Conservation (phyloP, 345 rosid genomes). For the Alliaria petiolata region DNA sequence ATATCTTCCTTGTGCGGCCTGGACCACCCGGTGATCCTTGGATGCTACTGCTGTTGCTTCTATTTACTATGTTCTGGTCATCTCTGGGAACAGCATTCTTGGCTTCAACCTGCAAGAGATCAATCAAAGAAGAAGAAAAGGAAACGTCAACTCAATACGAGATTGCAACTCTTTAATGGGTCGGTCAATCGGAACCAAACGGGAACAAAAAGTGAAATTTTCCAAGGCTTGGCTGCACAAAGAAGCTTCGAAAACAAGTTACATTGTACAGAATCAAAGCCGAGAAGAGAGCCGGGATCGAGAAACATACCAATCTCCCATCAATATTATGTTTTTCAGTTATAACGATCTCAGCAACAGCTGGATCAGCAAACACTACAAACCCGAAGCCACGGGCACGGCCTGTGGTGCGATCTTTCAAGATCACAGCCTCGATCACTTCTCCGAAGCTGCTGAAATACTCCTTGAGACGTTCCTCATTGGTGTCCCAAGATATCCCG, state of each 20-base stretch:
- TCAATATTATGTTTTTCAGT: conserved; percentile 85
- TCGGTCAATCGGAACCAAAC: too few species aligned
- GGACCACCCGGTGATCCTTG: conserved; percentile 72
- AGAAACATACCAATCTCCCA: conserved; percentile 79
- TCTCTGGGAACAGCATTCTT: conserved; percentile 95
- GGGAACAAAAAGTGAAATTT: background rate
- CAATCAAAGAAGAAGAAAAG: background rate
- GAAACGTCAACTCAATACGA: background rate
- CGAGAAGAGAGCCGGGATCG: background rate
- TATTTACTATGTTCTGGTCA: conserved; percentile 65
- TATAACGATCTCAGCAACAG: conserved; percentile 85
- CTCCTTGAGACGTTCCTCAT: conserved; percentile 93
- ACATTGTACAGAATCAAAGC: conserved; percentile 23
- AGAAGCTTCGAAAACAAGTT: conserved; percentile 34
- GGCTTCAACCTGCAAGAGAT: conserved; percentile 77
- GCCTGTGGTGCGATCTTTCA: conserved; percentile 97
- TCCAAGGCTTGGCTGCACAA: background rate
- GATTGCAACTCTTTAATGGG: too few species aligned
- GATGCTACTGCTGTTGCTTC: conserved; percentile 45
- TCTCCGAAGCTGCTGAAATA: conserved; percentile 85
- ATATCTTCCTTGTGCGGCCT: conserved; percentile 77
- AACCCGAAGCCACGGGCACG: conserved; percentile 99
- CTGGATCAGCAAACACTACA: conserved; percentile 85
- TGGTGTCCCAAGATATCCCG: conserved; percentile 98
- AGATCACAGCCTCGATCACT: conserved; percentile 93